These are phyloP conservation scores for Micromonas pusilla DNA, from an alignment of 139 green algal genomes.

Conservation along the genomic window DNA sequence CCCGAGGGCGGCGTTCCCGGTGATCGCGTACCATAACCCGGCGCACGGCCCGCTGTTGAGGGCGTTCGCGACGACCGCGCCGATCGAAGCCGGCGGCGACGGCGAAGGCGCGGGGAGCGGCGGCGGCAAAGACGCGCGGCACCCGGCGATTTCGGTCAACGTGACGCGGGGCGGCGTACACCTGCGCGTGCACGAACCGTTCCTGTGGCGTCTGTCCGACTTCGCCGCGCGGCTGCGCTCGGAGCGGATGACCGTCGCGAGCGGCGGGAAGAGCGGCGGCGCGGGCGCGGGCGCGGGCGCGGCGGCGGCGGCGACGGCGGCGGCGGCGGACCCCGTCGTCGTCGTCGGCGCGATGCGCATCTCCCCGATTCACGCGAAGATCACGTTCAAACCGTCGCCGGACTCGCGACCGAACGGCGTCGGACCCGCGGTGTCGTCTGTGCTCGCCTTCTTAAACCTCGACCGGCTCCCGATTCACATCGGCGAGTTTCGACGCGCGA, in stretches of 20 bases:
- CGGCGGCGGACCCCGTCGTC: neutral
- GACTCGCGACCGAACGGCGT: neutral
- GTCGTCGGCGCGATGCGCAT: neutral
- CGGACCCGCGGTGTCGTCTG: neutral
- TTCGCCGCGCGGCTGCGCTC: constrained; percentile 93
- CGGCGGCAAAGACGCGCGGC: constrained; percentile 75
- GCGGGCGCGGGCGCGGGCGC: no score
- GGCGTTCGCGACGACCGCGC: constrained; percentile 84
- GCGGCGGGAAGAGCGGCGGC: neutral
- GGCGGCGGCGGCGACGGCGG: neutral
- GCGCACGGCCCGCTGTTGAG: constrained; percentile 79
- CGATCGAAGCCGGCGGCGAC: constrained; percentile 92
- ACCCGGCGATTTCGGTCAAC: neutral
- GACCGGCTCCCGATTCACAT: neutral
- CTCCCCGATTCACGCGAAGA: neutral
- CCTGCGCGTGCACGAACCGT: neutral
- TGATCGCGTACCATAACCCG: constrained; percentile 26
- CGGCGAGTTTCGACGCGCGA: neutral
- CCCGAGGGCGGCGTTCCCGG: constrained; percentile 57
- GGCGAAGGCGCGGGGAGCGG: constrained; percentile 72
- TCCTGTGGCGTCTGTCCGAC: constrained; percentile 52
- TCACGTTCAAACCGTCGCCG: neutral
- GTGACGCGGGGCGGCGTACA: neutral
- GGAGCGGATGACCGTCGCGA: constrained; percentile 31
- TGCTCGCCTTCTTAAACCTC: neutral